Percentiles rank a stretch among this genome's conserved stretches.
Evolutionary conservation across 2,329 filamentous ascomycete genomes (phyloP).

Genomic region (Parascedosporium putredinis): DNA sequence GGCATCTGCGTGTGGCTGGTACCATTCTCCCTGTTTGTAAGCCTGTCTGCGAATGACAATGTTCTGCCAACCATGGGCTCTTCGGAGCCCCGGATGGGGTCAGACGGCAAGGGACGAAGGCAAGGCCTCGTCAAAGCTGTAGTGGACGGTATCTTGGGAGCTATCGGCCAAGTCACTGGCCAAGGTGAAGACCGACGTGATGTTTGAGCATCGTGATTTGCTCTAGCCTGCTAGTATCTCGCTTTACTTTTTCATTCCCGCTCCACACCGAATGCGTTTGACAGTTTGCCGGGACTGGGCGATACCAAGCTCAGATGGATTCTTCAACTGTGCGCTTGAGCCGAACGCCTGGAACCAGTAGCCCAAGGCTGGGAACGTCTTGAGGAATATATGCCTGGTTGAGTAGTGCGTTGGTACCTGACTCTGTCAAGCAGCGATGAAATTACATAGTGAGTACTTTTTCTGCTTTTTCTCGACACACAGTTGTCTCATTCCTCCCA

Average conservation of each 20-base stretch:
- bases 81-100: slow-evolving; percentile 43
- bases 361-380: no score
- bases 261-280: no score
- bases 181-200: background rate
- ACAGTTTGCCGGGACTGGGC: no score
- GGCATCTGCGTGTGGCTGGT: slow-evolving; percentile 95
- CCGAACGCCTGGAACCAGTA: no score
- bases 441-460: background rate
- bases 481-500: background rate
- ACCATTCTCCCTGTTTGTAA: slow-evolving; percentile 91
- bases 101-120: slow-evolving; percentile 38
- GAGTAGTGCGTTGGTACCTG: background rate
- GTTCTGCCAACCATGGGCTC: slow-evolving; percentile 86
- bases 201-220: background rate
- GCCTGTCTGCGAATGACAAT: slow-evolving; percentile 86
- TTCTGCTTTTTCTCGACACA: background rate
- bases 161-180: slow-evolving; percentile 2
- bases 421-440: background rate
- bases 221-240: background rate
- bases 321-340: no score
- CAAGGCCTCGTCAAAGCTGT: slow-evolving; percentile 58
- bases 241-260: background rate
- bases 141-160: slow-evolving; percentile 33
- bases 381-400: no score
- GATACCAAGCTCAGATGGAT: no score